Percentiles rank a stretch among this genome's conserved stretches.
phyloP scores from a whole-genome alignment of 106 monocot species.

The Alisma plantagoaquatica region DNA sequence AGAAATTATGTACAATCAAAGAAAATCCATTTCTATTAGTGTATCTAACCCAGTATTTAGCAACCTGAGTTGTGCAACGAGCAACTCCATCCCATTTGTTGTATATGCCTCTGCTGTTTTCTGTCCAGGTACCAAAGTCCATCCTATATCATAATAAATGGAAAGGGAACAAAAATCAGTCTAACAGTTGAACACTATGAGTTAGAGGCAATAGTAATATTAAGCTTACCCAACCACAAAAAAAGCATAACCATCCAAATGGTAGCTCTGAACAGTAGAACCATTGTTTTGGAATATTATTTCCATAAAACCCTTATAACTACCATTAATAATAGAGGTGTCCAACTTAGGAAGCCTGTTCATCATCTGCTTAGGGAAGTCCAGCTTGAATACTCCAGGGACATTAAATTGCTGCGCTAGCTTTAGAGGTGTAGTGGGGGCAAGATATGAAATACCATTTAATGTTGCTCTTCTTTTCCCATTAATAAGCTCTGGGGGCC shows the following conservation, averaged over 20 bases:
- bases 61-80: slow-evolving; percentile 95
- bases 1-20: no score
- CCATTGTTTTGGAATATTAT: slow-evolving; percentile 96
- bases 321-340: slow-evolving; percentile 86
- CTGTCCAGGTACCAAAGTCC: slow-evolving; percentile 94
- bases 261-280: slow-evolving; percentile 70
- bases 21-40: no score
- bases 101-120: slow-evolving; percentile 87
- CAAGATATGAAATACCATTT: slow-evolving; percentile 91
- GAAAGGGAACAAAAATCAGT: background rate
- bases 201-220: background rate
- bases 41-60: no score
- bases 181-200: background rate
- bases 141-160: slow-evolving; percentile 36
- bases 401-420: slow-evolving; percentile 87
- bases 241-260: slow-evolving; percentile 97
- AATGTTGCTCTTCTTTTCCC: slow-evolving; percentile 57
- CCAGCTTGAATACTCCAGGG: slow-evolving; percentile 87
- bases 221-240: slow-evolving; percentile 90
- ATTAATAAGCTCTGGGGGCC: slow-evolving; percentile 58
- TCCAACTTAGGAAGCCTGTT: slow-evolving; percentile 81
- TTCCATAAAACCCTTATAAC: slow-evolving; percentile 85
- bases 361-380: slow-evolving; percentile 85
- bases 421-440: slow-evolving; percentile 75
- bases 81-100: slow-evolving; percentile 99